phyloP scores from a whole-genome alignment of 2,329 filamentous ascomycete genomes.

The Huntiella moniliformis region DNA sequence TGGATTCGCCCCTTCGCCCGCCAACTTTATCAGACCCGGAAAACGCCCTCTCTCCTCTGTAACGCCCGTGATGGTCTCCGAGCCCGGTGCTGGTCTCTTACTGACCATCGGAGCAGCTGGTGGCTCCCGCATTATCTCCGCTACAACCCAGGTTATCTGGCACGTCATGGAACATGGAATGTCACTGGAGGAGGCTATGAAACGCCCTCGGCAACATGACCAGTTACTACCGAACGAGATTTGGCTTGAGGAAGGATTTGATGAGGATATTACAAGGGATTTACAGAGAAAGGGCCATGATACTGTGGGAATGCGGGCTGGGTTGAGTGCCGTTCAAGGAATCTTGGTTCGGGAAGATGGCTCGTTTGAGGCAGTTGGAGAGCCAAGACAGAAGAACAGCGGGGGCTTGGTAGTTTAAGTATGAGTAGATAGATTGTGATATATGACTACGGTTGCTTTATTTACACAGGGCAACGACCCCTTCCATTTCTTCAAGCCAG shows the following conservation, averaged over 20 bases:
- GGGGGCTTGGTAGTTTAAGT: conserved; percentile 36
- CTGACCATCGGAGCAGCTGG: conserved; percentile 59
- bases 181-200: conserved; percentile 42
- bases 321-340: conserved; percentile 51
- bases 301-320: conserved; percentile 46
- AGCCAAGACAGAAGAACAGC: conserved; percentile 55
- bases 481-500: conserved; percentile 61
- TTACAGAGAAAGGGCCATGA: conserved; percentile 51
- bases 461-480: conserved; percentile 36
- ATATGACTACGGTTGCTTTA: conserved; percentile 9
- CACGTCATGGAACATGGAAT: conserved; percentile 48
- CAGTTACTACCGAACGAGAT: conserved; percentile 57
- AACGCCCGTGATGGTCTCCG: conserved; percentile 55
- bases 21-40: conserved; percentile 63
- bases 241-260: conserved; percentile 49
- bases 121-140: conserved; percentile 65
- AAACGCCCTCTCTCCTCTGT: conserved; percentile 77
- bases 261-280: conserved; percentile 42
- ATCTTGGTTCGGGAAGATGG: conserved; percentile 43
- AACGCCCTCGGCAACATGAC: conserved; percentile 55
- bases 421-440: background rate
- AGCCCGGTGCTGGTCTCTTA: conserved; percentile 42
- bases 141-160: conserved; percentile 56
- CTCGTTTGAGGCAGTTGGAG: conserved; percentile 58
- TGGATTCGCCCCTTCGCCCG: conserved; percentile 59